Percentiles rank a stretch among this genome's conserved stretches.
These are phyloP conservation scores for Pleurotus citrinopileatus DNA, from an alignment of 768 basidiomycete genomes.

Conservation along the genomic window DNA sequence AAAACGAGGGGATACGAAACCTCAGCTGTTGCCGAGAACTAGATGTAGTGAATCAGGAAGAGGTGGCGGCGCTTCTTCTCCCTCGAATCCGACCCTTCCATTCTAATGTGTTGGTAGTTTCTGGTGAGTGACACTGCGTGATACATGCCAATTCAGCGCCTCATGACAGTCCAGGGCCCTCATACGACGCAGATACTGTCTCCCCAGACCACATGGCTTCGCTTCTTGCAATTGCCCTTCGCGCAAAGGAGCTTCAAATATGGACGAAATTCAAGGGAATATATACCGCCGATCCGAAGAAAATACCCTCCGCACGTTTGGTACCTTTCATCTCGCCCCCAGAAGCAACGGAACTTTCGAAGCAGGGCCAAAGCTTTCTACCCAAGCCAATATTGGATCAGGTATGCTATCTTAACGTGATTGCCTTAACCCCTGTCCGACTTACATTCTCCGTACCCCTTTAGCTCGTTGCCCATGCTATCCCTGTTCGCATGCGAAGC, in stretches of 20 bases:
- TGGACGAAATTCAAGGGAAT: slow-evolving; percentile 1
- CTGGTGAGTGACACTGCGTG: background rate
- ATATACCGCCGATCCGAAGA: slow-evolving; percentile 6
- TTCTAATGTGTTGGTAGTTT: background rate
- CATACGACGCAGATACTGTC: background rate
- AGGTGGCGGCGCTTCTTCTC: background rate
- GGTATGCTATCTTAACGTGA: background rate
- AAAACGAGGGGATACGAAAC: background rate
- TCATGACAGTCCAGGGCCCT: background rate
- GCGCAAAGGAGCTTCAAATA: slow-evolving; percentile 4
- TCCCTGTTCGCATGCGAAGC: slow-evolving; percentile 2
- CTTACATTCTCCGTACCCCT: background rate
- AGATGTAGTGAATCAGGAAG: background rate
- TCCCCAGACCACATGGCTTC: background rate
- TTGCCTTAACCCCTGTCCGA: background rate
- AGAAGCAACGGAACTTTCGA: background rate
- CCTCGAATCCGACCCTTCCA: background rate
- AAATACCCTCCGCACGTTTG: slow-evolving; percentile 1
- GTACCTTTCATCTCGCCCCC: slow-evolving; percentile 5
- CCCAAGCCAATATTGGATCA: background rate
- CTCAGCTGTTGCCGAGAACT: background rate
- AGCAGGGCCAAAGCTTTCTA: background rate
- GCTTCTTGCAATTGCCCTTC: background rate
- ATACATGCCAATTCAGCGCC: background rate
- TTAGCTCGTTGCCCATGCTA: background rate